Percentiles rank a stretch among this genome's conserved stretches.
phyloP scores from a whole-genome alignment of 768 basidiomycete genomes.

The Crassisporium funariophilum region DNA sequence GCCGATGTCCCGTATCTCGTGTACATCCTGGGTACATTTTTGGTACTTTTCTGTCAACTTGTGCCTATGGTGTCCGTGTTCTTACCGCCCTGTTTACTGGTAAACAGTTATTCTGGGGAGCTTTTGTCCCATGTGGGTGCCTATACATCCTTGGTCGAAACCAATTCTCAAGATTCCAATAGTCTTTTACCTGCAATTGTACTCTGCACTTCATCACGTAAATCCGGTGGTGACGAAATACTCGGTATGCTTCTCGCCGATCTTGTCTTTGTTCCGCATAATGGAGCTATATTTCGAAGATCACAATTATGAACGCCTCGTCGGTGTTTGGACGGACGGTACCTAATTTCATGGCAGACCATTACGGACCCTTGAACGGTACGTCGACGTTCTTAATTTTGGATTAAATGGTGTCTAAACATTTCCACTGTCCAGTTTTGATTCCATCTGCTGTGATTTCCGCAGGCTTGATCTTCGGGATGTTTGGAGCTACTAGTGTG shows the following conservation, averaged over 20 bases:
- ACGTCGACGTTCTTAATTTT: slow-evolving; percentile 10
- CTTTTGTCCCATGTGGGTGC: slow-evolving; percentile 51
- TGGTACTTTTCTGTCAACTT: slow-evolving; percentile 25
- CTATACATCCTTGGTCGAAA: not conserved
- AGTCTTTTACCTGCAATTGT: slow-evolving; percentile 59
- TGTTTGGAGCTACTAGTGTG: slow-evolving; percentile 48
- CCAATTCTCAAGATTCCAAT: not conserved
- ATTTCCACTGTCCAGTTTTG: slow-evolving; percentile 39
- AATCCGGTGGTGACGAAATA: slow-evolving; percentile 43
- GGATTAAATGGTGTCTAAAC: slow-evolving; percentile 1
- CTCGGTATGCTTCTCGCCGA: slow-evolving; percentile 31
- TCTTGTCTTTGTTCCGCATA: not conserved
- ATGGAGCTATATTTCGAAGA: slow-evolving; percentile 27
- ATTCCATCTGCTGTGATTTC: slow-evolving; percentile 43
- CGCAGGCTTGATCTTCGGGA: slow-evolving; percentile 48
- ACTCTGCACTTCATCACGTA: slow-evolving; percentile 41
- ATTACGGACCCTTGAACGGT: slow-evolving; percentile 52
- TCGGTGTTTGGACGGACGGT: slow-evolving; percentile 61
- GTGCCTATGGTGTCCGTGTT: not conserved
- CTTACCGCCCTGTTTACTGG: slow-evolving; percentile 8
- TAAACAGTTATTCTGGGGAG: slow-evolving; percentile 53
- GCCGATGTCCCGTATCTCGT: slow-evolving; percentile 44
- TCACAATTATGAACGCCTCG: slow-evolving; percentile 54
- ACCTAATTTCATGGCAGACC: slow-evolving; percentile 56
- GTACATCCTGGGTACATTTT: slow-evolving; percentile 43